A percentile compares a stretch with the other conserved stretches of the same genome.
phyloP scores from a whole-genome alignment of 2,329 filamentous ascomycete genomes.

The Ophidiomyces ophidiicola region DNA sequence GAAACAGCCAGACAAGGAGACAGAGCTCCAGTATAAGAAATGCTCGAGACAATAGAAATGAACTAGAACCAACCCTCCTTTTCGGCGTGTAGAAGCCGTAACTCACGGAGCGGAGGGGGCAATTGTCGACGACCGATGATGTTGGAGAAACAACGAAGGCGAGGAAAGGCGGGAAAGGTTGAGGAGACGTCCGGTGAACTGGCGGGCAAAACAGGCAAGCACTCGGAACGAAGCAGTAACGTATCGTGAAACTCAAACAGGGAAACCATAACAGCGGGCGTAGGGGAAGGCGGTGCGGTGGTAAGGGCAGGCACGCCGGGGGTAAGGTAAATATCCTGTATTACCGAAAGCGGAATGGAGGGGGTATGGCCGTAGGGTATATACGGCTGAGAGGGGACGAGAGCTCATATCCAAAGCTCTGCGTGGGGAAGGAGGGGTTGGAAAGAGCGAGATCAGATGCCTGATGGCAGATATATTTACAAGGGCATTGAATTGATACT shows the following conservation, averaged over 20 bases:
- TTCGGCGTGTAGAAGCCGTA: conserved; percentile 1
- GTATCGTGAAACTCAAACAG: conserved; percentile 3
- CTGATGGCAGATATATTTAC: no score
- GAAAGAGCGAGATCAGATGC: no score
- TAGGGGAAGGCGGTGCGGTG: conserved; percentile 2
- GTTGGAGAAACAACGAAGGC: conserved; percentile 8
- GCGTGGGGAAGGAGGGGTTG: no score
- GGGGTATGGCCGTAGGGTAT: no score
- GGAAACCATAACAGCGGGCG: neutral
- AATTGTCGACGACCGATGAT: neutral
- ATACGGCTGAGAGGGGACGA: no score
- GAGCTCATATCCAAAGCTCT: no score
- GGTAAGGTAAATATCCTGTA: conserved; percentile 10
- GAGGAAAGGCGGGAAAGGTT: conserved; percentile 2
- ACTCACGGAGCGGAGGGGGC: conserved; percentile 2
- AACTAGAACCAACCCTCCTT: conserved; percentile 7
- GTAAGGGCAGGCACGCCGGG: conserved; percentile 2
- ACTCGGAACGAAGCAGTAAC: conserved; percentile 3
- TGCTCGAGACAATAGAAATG: conserved; percentile 9
- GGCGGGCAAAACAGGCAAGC: conserved; percentile 2
- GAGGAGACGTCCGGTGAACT: neutral
- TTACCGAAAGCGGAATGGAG: conserved; percentile 1
- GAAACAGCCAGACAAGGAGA: conserved; percentile 10
- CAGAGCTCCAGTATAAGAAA: conserved; percentile 5
- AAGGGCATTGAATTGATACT: no score